phyloP scores from a whole-genome alignment of 169 alveolate species.

The Cryptosporidium tyzzeri region DNA sequence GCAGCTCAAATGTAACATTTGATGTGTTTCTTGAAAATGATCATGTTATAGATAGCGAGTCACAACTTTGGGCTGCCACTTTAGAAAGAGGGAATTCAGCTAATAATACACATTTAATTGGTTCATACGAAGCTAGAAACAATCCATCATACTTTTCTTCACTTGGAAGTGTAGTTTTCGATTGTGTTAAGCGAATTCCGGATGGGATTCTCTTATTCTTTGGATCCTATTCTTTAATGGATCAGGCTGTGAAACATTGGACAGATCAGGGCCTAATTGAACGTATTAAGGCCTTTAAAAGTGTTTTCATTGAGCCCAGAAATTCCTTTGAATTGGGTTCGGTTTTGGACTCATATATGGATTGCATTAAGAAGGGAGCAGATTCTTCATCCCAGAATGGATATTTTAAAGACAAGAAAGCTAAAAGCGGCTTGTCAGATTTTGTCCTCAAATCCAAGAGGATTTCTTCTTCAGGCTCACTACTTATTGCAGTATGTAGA shows the following conservation, averaged over 20 bases:
- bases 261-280: conserved; percentile 82
- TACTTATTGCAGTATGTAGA: conserved; percentile 93
- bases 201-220: conserved; percentile 90
- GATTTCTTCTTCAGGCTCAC: conserved; percentile 83
- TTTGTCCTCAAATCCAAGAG: conserved; percentile 61
- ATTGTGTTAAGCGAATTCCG: conserved; percentile 85
- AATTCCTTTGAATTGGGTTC: conserved; percentile 47
- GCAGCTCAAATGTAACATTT: conserved; percentile 87
- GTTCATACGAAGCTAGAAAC: conserved; percentile 85
- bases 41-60: conserved; percentile 90
- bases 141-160: conserved; percentile 83
- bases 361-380: conserved; percentile 21
- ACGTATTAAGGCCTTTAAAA: conserved; percentile 79
- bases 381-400: neutral
- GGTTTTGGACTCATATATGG: conserved; percentile 57
- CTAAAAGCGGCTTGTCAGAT: neutral
- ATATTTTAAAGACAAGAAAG: conserved; percentile 15
- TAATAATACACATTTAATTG: conserved; percentile 81
- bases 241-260: conserved; percentile 87
- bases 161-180: conserved; percentile 88
- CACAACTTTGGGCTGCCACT: conserved; percentile 86
- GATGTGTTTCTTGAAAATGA: conserved; percentile 90
- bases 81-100: conserved; percentile 73
- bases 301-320: conserved; percentile 79
- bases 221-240: conserved; percentile 90